These are phyloP conservation scores for Penicillium paxilli DNA, from an alignment of 495 filamentous ascomycete species.

Conservation along the genomic window DNA sequence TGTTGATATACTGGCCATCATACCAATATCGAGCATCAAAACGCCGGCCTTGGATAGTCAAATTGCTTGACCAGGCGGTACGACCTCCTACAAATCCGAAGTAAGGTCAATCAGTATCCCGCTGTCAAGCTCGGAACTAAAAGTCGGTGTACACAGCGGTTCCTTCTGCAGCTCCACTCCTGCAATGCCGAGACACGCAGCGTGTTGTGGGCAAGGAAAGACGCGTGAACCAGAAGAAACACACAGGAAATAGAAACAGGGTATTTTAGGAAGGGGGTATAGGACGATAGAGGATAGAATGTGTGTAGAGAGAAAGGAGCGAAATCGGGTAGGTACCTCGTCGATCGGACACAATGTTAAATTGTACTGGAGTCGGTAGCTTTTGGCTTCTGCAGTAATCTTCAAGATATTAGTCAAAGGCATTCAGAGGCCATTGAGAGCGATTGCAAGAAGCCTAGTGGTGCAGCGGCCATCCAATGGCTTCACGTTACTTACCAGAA, in stretches of 20 bases:
- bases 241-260: neutral
- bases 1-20: slow-evolving; percentile 81
- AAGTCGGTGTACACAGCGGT: slow-evolving; percentile 41
- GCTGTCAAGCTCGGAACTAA: slow-evolving; percentile 28
- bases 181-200: slow-evolving; percentile 26
- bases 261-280: neutral
- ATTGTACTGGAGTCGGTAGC: slow-evolving; percentile 58
- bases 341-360: slow-evolving; percentile 73
- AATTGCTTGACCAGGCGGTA: slow-evolving; percentile 83
- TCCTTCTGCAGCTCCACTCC: slow-evolving; percentile 30
- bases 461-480: neutral
- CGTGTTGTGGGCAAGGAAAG: slow-evolving; percentile 3
- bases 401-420: slow-evolving; percentile 24
- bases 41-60: slow-evolving; percentile 56
- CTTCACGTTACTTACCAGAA: slow-evolving; percentile 46
- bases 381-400: slow-evolving; percentile 61
- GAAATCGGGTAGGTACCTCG: slow-evolving; percentile 58
- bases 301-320: slow-evolving; percentile 5
- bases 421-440: neutral
- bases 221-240: neutral
- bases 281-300: slow-evolving; percentile 1
- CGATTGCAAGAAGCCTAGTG: neutral
- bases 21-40: slow-evolving; percentile 84
- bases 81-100: slow-evolving; percentile 65
- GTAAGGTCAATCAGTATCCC: slow-evolving; percentile 22